phyloP scores from a whole-genome alignment of 2,329 filamentous ascomycete genomes.

The Aspergillus pseudonomiae region DNA sequence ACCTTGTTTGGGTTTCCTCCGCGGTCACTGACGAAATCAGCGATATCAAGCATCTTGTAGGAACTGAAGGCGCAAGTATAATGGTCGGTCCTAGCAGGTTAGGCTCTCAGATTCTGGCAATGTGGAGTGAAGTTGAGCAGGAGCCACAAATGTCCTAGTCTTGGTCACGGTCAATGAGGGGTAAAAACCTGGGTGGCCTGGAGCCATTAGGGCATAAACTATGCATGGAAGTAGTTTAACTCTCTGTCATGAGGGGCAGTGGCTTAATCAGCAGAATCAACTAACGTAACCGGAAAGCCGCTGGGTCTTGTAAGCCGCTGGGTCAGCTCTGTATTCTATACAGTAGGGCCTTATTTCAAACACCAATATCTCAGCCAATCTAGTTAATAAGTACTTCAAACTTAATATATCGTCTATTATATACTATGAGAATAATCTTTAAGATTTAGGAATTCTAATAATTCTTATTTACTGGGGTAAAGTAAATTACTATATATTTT shows the following conservation, averaged over 20 bases:
- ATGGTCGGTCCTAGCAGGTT: neutral
- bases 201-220: constrained; percentile 15
- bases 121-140: neutral
- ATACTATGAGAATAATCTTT: no score
- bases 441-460: no score
- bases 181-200: constrained; percentile 13
- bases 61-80: neutral
- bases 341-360: no score
- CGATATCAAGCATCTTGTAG: constrained; percentile 70
- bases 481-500: no score
- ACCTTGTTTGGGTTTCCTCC: constrained; percentile 91
- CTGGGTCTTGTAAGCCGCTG: no score
- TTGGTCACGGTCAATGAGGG: constrained; percentile 5
- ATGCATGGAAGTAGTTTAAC: constrained; percentile 3
- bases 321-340: no score
- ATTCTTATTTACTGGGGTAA: no score
- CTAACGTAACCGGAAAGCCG: no score
- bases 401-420: no score
- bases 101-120: neutral
- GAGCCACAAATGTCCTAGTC: neutral
- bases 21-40: constrained; percentile 80
- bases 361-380: no score
- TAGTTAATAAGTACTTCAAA: no score
- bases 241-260: constrained; percentile 1
- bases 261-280: neutral